Percentiles rank a stretch among this genome's conserved stretches.
Conservation (phyloP, 2,329 filamentous ascomycete genomes). For the Leptosphaerulina australis region DNA sequence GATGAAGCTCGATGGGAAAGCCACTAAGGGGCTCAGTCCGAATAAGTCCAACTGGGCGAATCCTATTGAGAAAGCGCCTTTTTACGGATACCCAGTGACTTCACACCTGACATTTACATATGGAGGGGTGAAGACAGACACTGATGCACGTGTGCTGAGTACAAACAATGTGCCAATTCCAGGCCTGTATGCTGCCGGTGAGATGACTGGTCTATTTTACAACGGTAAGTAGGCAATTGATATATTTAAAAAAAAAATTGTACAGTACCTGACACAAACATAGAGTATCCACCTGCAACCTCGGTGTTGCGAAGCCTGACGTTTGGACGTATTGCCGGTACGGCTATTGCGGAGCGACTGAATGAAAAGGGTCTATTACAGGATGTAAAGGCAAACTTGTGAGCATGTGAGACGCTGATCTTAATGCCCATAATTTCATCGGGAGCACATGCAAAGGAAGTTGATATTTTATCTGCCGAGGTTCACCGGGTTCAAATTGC, state of each 20-base stretch:
- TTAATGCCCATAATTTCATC: neutral
- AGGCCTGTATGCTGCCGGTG: neutral
- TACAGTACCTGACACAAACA: neutral
- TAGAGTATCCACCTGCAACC: neutral
- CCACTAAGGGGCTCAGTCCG: slow-evolving; percentile 45
- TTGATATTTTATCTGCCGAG: neutral
- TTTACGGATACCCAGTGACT: slow-evolving; percentile 46
- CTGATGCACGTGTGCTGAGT: slow-evolving; percentile 45
- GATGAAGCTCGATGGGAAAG: slow-evolving; percentile 52
- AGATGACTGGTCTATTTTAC: neutral
- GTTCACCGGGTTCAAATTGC: slow-evolving; percentile 7
- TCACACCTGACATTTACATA: slow-evolving; percentile 39
- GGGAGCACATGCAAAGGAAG: neutral
- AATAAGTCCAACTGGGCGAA: slow-evolving; percentile 53
- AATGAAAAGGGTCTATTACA: neutral
- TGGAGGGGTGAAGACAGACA: slow-evolving; percentile 50
- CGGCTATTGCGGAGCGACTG: neutral
- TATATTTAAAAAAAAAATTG: too few relatives aligned
- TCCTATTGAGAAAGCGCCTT: slow-evolving; percentile 47
- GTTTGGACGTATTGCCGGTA: neutral
- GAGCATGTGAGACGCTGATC: neutral
- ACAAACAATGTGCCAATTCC: neutral
- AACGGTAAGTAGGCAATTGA: neutral
- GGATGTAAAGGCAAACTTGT: neutral
- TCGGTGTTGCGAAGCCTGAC: neutral